A percentile compares a stretch with the other conserved stretches of the same genome.
Evolutionary conservation across 306 rosid species (phyloP).

Genomic region (Lathyrus oleraceus): DNA sequence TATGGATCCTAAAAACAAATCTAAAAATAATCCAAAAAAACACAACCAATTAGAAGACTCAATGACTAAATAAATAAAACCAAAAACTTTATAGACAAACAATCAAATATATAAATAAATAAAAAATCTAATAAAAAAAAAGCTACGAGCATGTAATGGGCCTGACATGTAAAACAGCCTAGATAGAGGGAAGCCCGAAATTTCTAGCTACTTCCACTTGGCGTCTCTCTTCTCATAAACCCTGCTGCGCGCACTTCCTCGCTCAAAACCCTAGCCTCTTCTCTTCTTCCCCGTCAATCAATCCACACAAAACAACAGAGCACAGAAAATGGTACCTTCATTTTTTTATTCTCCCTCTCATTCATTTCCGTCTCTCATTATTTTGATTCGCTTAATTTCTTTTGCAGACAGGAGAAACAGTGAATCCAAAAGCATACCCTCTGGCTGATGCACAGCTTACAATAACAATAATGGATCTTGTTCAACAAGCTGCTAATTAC

Average conservation of each 20-base stretch:
- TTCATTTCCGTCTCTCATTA: too few species aligned
- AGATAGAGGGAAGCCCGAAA: neutral
- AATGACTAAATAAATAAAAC: too few species aligned
- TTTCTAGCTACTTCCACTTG: neutral
- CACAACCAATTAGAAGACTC: too few species aligned
- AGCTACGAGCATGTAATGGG: neutral
- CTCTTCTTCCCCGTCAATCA: conserved; percentile 9
- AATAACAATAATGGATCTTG: conserved; percentile 77
- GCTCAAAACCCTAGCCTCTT: conserved; percentile 36
- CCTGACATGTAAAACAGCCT: neutral
- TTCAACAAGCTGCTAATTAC: conserved; percentile 88
- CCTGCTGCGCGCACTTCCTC: neutral
- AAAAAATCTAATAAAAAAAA: too few species aligned
- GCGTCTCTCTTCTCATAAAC: conserved; percentile 10
- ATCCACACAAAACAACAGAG: neutral
- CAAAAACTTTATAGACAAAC: too few species aligned
- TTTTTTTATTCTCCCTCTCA: neutral
- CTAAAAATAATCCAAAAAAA: too few species aligned
- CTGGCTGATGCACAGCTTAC: conserved; percentile 80
- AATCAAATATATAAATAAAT: too few species aligned
- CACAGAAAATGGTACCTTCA: conserved; percentile 54
- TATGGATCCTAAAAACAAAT: too few species aligned
- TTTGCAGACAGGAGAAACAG: conserved; percentile 75
- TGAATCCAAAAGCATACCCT: conserved; percentile 90
- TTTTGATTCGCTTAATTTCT: too few species aligned